Evolutionary conservation across 1,284 basidiomycete species (phyloP).

Genomic region (Marasmius sp.): DNA sequence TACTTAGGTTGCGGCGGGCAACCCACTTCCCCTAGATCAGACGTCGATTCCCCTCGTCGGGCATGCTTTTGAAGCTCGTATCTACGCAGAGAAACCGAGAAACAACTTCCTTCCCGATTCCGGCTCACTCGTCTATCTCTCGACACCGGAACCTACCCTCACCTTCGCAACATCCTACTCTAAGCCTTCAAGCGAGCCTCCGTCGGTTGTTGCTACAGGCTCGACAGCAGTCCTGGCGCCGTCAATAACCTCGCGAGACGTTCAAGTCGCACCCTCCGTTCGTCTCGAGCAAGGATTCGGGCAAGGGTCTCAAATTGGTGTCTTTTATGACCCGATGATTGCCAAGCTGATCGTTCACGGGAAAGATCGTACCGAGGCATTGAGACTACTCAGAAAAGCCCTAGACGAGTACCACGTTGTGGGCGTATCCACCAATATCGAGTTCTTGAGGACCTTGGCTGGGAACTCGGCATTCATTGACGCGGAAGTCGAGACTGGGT

Average conservation of each 20-base stretch:
- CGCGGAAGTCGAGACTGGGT: conserved; percentile 91
- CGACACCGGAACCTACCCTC: conserved; percentile 70
- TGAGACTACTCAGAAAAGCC: conserved; percentile 77
- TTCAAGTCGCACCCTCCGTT: conserved; percentile 56
- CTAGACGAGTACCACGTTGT: conserved; percentile 89
- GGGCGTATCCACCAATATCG: conserved; percentile 88
- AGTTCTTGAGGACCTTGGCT: conserved; percentile 81
- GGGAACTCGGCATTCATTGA: conserved; percentile 75
- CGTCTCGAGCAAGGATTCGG: conserved; percentile 91
- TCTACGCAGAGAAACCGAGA: conserved; percentile 95
- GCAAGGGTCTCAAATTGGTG: conserved; percentile 85
- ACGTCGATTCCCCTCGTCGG: conserved; percentile 81
- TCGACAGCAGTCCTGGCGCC: conserved; percentile 31
- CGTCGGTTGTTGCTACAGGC: conserved; percentile 22
- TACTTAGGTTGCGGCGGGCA: conserved; percentile 82
- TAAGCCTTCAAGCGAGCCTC: conserved; percentile 21
- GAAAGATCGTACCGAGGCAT: conserved; percentile 81
- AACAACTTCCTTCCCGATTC: conserved; percentile 93
- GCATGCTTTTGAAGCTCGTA: conserved; percentile 94
- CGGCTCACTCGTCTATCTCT: conserved; percentile 78
- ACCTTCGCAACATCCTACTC: conserved; percentile 51
- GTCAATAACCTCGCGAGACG: conserved; percentile 37
- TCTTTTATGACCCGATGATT: conserved; percentile 95
- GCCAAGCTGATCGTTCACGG: conserved; percentile 93
- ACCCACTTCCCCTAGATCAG: conserved; percentile 79